Conservation (phyloP, 140 eudicot genomes). For the Senecio squalidus region DNA sequence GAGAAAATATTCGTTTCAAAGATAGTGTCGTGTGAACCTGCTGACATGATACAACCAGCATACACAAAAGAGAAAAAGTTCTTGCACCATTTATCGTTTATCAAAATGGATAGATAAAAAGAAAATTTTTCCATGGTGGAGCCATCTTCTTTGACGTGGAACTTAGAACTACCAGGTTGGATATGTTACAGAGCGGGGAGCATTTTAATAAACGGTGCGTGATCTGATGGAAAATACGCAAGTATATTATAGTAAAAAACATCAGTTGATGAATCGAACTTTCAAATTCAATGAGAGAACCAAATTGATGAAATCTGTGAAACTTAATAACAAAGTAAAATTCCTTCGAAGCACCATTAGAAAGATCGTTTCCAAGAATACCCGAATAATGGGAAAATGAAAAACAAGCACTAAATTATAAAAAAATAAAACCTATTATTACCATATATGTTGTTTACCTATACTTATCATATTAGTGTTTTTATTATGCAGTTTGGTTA, state of each 20-base stretch:
- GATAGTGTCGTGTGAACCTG: no score
- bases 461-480: no score
- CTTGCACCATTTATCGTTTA: no score
- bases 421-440: not conserved
- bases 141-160: not conserved
- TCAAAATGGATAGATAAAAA: not conserved
- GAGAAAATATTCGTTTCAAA: no score
- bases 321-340: slow-evolving; percentile 4
- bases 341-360: not conserved
- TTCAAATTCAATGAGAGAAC: slow-evolving; percentile 8
- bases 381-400: no score
- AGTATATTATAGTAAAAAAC: not conserved
- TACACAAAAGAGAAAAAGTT: no score
- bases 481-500: slow-evolving; percentile 18
- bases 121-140: not conserved
- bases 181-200: not conserved
- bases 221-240: not conserved
- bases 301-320: no score
- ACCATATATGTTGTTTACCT: no score
- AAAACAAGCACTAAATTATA: not conserved
- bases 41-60: no score
- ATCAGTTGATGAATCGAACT: not conserved
- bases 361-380: not conserved
- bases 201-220: not conserved
- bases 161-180: not conserved